A percentile compares a stretch with the other conserved stretches of the same genome.
Conservation (phyloP, 192 early-diverging fungal species). For the Backusella australiensis region DNA sequence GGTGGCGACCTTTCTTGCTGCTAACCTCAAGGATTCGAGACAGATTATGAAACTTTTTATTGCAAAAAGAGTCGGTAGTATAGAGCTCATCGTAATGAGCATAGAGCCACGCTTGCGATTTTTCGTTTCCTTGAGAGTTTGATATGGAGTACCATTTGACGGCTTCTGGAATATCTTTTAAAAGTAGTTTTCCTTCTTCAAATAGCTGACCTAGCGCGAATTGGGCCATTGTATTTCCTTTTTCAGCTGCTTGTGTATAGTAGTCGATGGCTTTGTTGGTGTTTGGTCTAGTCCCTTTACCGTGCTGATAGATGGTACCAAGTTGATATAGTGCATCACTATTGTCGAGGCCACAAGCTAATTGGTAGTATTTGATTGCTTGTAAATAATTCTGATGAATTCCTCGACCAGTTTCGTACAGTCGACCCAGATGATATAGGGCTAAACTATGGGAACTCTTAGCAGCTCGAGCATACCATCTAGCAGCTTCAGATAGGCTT, state of each 20-base stretch:
- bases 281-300: not conserved
- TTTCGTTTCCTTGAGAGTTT: not conserved
- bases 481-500: not conserved
- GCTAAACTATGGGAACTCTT: not conserved
- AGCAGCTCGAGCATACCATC: not conserved
- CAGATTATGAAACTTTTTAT: not conserved
- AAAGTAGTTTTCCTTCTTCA: not conserved
- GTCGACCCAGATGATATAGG: not conserved
- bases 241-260: not conserved
- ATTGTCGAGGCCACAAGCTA: not conserved
- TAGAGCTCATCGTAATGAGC: not conserved
- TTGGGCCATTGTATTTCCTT: not conserved
- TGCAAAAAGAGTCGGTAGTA: not conserved
- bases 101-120: not conserved
- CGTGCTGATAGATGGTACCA: not conserved
- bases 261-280: not conserved
- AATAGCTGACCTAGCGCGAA: not conserved
- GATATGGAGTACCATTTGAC: not conserved
- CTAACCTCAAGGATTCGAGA: not conserved
- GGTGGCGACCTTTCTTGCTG: not conserved
- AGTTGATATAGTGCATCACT: not conserved
- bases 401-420: not conserved
- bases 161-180: not conserved
- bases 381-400: not conserved
- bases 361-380: not conserved